Base-by-base conservation (phyloP, 345 rosid genomes). In the Hibiscus tridactylites region DNA sequence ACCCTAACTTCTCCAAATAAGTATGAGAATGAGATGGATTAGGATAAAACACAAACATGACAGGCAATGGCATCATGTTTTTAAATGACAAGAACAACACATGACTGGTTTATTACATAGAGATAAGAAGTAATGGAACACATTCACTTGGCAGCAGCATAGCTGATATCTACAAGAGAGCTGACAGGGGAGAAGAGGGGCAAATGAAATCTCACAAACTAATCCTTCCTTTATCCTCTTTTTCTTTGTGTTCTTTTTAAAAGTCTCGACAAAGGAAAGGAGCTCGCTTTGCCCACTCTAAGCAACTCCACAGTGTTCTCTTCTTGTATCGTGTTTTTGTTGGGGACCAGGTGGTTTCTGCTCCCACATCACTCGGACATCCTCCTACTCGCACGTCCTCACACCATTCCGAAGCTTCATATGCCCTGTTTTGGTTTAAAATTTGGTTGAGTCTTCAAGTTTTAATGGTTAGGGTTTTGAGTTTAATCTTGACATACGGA, bases 361-460 rank as follows among this genome's bases (percentile, higher is more conserved):
- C 35, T 74, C 67, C 88, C 88, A 85, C 85, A 85, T 80, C 57
- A 85, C 81, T 3, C 68, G 85, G 9, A 85, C 85, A 70, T 85
- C 88, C 47, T 67, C 74, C 28, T 85, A 85, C 72, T 81, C 85
- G 4, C 86, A 85, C 46, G 74, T 78, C 12, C 82, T 79, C 13
- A 83, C 82, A 57, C 83, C 88, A 29, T 47, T 75, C 24, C 72
- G 72, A 74, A 85, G 79, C 80, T 75, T 83, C 53, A 83, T 8
- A n/a, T 81, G 50, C 65, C 86, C 88, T 85, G 79, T 60, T 63
- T 39, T 1, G 9, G 44, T 21, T 28, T 35, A 35, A 35, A 35
- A 35, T 4, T 35, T 35, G 37, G 37, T 35, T 35, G 37, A 35
- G 37, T 5, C 1, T 35, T 0, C 0, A 35, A 35, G 5, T 35